Evolutionary conservation across 148 eudicot species (phyloP), one percentile per base, ranked within the genome.

Genomic region (Vaccinium macrocarpon): DNA sequence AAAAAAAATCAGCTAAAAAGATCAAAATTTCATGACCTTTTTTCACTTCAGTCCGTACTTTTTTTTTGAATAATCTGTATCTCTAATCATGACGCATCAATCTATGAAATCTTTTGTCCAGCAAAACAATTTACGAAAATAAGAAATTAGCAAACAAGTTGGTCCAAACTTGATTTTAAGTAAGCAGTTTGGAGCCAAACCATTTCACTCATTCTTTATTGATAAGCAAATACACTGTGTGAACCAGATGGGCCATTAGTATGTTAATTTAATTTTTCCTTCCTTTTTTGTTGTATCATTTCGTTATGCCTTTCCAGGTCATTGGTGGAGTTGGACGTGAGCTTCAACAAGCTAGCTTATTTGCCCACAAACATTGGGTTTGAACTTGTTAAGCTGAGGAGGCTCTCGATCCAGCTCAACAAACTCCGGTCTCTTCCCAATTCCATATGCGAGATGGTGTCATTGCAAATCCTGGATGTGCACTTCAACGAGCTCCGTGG

Each of bases 401-500:
- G 85, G 79, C 95, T 97, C 32, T 86, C 86, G 25, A 83, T 97
- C 85, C 90, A 84, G 12, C 92, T 95, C 61, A 97, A 97, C 92
- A 97, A 97, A 88, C 89, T 97, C 23, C 96, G 94, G 16, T 91
- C 92, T 56, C 98, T 97, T 66, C 99, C 99, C 46, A 92, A 93
- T 84, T 97, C 99, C 4, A 85, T 97, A 13, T 94, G 99, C 27
- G 94, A 93, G 61, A 92, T 97, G 98, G 88, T 61, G 79, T 95
- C 95, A 74, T 86, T 97, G 79, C 91, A 88, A 29, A 78, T 87
- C 80, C 87, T 97, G 38, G 98, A 93, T 80, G 90, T 83, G 76
- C 99, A 93, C 89, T 97, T 97, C 90, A 97, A 97, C 55, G 99
- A 93, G 91, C 97, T 97, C 61, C 93, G 81, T 48, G 93, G 98